Percentiles rank a stretch among this genome's conserved stretches.
Conservation (phyloP, 225 moss, liverwort and hornwort genomes). For the Ulota crispa region DNA sequence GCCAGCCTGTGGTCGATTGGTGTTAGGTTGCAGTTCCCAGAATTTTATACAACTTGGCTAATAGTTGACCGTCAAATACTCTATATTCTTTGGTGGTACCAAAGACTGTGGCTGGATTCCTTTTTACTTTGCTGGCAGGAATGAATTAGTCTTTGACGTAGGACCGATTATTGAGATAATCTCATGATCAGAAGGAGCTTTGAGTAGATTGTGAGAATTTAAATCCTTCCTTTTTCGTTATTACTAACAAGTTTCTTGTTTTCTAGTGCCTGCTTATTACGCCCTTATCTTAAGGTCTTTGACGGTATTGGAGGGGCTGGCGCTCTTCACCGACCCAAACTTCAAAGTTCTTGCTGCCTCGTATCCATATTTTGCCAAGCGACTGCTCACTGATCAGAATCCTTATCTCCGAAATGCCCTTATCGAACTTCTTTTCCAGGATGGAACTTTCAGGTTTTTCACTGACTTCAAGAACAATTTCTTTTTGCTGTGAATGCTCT, state of each 20-base stretch:
- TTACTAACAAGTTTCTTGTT: slow-evolving; percentile 29
- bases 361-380: slow-evolving; percentile 93
- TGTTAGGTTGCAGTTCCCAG: slow-evolving; percentile 4
- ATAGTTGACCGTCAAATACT: background rate
- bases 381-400: slow-evolving; percentile 87
- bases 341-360: slow-evolving; percentile 95
- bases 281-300: slow-evolving; percentile 95
- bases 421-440: slow-evolving; percentile 91
- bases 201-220: background rate
- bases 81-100: background rate
- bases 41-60: background rate
- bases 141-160: background rate
- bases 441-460: slow-evolving; percentile 82
- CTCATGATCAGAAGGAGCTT: background rate
- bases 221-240: background rate
- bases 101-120: background rate
- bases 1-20: background rate
- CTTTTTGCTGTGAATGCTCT: background rate
- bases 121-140: slow-evolving; percentile 4
- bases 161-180: background rate
- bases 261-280: slow-evolving; percentile 94
- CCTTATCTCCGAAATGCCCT: slow-evolving; percentile 84
- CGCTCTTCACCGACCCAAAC: slow-evolving; percentile 87
- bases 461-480: background rate
- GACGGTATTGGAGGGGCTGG: slow-evolving; percentile 90